Base-by-base conservation (phyloP, 1,139 yeast species). In the Hansenula lynferdii region DNA sequence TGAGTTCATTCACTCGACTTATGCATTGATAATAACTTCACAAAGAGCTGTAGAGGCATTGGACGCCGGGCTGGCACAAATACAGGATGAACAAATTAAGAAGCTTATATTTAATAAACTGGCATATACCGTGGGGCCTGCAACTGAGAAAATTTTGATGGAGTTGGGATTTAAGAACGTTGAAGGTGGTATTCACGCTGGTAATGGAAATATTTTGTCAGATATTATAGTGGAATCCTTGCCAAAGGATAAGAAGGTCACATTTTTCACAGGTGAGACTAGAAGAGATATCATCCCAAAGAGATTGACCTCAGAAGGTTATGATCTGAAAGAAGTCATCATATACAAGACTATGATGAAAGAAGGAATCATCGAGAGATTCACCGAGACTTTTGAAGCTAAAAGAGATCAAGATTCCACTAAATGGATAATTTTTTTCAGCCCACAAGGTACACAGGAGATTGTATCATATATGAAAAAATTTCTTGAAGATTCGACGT, bases 91-190 rank as follows among this genome's bases (percentile, higher is more conserved):
- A 1, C 34, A 35, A 6, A 35, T 49, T 11, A 47, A 49, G 35
- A 27, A 50, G 0, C 37, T 29, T 6, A 63, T 77, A 3, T 61
- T 73, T 11, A 39, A 49, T 1, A 78, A 77, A 50, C 72, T 80
- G 0, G 82, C 82, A 0, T 92, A 81, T 53, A 87, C 97, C 0
- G 97, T 92, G 7, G 97, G 97, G 0, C 96, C 96, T 1, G 92
- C 96, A 0, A 90, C 97, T 0, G 73, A 71, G 19, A 65, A 67
- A 17, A 77, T 83, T n/a, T 61, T 90, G 15, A 48, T 57, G 5
- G 64, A 68, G 6, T 62, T 78, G 23, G 96, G 96, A 1, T 90
- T 89, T 54, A 54, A 44, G 1, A 72, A 79, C 45, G 73, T 92
- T 0, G 62, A 77, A 42, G 97, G 97, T 4, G 95, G 90, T 1